Evolutionary conservation across 192 early-diverging fungal species (phyloP), one percentile per base, ranked within the genome.

Genomic region (Geranomyces michiganensis): DNA sequence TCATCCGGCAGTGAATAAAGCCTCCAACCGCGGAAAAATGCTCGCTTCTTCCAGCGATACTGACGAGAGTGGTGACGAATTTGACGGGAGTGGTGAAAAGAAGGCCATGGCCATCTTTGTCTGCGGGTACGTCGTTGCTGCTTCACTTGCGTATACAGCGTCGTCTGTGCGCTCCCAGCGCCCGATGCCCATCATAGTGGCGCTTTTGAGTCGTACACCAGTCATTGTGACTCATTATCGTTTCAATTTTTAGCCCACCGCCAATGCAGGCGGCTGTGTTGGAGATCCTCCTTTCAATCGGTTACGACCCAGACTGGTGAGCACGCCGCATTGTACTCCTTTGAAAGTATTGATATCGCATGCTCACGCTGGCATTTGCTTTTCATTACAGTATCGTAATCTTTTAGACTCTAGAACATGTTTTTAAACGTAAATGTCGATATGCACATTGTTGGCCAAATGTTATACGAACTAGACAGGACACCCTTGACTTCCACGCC

Each of bases 31-130:
- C 12, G 21, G 29, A 7, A 19, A 29, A 7, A 60, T 27, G 15
- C 29, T 19, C 7, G 3, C 10, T 27, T 29, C 58, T 29, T 17
- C 24, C 31, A 27, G 58, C 58, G 58, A 60, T 33, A 19, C 58
- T 26, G 58, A 32, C 26, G 58, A 60, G 31, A 60, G 58, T 29
- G 58, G 27, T 33, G 58, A 60, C 27, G 58, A 33, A 7, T 19
- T 17, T 27, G 31, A 60, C 27, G 17, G 58, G 22, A 14, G 8
- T 27, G 26, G 21, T 55, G 51, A 41, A 41, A n/a, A 53, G 51
- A 53, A 60, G 17, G 58, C 58, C 58, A 27, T 60, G 29, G 17
- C 58, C 4, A 60, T 60, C 58, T 33, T 60, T 60, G 58, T 60
- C 21, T 33, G 58, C 31, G 58, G 58, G 31, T 33, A 60, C 8